Evolutionary conservation across 306 rosid genomes (phyloP).

Genomic region (Spatholobus suberectus): DNA sequence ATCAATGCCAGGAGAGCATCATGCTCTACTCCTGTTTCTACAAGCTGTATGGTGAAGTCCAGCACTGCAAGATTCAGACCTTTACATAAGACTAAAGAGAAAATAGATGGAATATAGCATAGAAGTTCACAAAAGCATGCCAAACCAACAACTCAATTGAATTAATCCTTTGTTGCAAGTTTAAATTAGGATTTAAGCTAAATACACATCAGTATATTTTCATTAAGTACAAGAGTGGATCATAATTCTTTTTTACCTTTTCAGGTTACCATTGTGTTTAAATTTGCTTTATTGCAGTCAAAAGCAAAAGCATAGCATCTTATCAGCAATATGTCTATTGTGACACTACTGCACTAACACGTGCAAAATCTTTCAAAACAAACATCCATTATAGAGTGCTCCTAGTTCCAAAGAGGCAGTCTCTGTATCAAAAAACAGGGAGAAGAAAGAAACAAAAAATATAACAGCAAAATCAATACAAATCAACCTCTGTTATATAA

Average conservation of each 20-base stretch:
- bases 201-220: conserved; percentile 7
- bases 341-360: conserved; percentile 23
- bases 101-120: background rate
- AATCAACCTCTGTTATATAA: background rate
- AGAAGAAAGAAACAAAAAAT: conserved; percentile 2
- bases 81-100: conserved; percentile 40
- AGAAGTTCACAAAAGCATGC: conserved; percentile 29
- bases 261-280: background rate
- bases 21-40: conserved; percentile 84
- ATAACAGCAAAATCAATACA: background rate
- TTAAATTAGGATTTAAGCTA: conserved; percentile 11
- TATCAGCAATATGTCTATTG: background rate
- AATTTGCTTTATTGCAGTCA: background rate
- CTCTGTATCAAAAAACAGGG: background rate
- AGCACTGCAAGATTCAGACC: conserved; percentile 72
- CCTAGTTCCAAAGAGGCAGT: background rate
- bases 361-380: background rate
- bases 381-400: background rate
- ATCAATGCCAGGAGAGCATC: conserved; percentile 78
- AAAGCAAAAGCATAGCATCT: conserved; percentile 10
- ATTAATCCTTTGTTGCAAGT: conserved; percentile 5
- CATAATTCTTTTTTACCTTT: background rate
- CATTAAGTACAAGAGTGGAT: background rate
- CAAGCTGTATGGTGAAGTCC: conserved; percentile 83
- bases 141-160: conserved; percentile 16